Base-by-base conservation (phyloP, 2,329 filamentous ascomycete genomes). In the Pseudogymnoascus sp. region DNA sequence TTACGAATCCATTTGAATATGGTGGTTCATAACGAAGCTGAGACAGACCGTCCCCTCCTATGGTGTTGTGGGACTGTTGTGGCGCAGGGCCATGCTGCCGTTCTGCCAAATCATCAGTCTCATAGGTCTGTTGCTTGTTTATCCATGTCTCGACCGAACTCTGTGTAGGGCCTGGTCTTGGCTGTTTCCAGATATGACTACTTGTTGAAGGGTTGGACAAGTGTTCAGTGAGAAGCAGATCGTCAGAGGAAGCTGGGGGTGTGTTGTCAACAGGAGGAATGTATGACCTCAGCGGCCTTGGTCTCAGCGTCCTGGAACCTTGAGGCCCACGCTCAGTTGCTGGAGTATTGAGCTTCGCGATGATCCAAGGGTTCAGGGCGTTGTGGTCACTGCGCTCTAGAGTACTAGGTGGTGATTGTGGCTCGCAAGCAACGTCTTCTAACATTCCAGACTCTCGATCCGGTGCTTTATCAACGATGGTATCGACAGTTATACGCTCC, bases 331-430 rank as follows among this genome's bases (percentile, higher is more conserved):
- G 53, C 28, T 59, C 43, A 14, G 61, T 65, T 35, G 67, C 53
- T 31, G 70, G 66, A n/a, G 70, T 66, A 35, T 68, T 74, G 69
- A 75, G 70, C 64, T 75, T 78, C 28, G 77, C 75, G 65, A 77
- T 76, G 6, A 72, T 65, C 75, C 76, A 78, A 22, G 76, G 77
- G 62, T 78, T 77, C 5, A 77, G 65, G 22, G 61, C 28, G 50
- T 53, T 64, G 19, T 53, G 28, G 11, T 22, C 50, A 56, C 50
- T 56, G 4, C 28, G 50, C 28, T 56, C 50, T 19, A 33, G 28
- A 19, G 28, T 33, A 22, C 50, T 22, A 4, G 26, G 28, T 22
- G 50, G 50, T 19, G 50, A 33, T 56, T 33, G 26, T 56, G 50
- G 50, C 16, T 22, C 50, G 16, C 26, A 31, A 31, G n/a, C 4